These are phyloP conservation scores for Rugonectria rugulosa DNA, from an alignment of 2,329 filamentous ascomycete species.

Conservation along the genomic window DNA sequence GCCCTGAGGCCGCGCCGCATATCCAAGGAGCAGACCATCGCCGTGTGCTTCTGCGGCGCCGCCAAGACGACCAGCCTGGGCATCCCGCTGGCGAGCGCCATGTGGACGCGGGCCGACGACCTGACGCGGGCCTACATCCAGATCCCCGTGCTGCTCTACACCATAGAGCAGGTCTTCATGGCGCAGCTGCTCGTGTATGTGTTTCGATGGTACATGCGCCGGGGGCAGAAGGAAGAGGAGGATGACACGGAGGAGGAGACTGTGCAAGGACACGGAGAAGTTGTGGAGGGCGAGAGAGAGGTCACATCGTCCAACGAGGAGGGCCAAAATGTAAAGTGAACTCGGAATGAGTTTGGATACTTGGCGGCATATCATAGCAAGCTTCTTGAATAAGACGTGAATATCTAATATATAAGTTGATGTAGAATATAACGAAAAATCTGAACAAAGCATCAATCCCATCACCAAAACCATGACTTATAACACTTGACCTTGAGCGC, in stretches of 20 bases:
- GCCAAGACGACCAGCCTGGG: slow-evolving; percentile 77
- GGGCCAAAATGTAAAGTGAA: not conserved
- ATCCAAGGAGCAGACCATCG: slow-evolving; percentile 68
- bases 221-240: slow-evolving; percentile 31
- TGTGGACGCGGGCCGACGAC: slow-evolving; percentile 66
- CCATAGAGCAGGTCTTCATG: slow-evolving; percentile 62
- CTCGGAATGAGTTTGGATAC: no score
- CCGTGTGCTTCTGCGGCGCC: slow-evolving; percentile 76
- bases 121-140: slow-evolving; percentile 65
- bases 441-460: not conserved
- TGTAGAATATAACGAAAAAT: slow-evolving; percentile 4
- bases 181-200: slow-evolving; percentile 55
- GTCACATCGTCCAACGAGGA: not conserved
- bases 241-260: slow-evolving; percentile 30
- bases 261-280: not conserved
- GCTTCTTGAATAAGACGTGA: not conserved
- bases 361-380: not conserved
- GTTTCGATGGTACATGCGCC: slow-evolving; percentile 54
- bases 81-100: slow-evolving; percentile 72
- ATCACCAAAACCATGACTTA: no score
- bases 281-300: not conserved
- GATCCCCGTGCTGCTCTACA: slow-evolving; percentile 69
- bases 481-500: no score
- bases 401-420: no score
- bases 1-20: slow-evolving; percentile 60